phyloP scores from a whole-genome alignment of 805 yeast species.

The Tetrapisispora taiwanensis region DNA sequence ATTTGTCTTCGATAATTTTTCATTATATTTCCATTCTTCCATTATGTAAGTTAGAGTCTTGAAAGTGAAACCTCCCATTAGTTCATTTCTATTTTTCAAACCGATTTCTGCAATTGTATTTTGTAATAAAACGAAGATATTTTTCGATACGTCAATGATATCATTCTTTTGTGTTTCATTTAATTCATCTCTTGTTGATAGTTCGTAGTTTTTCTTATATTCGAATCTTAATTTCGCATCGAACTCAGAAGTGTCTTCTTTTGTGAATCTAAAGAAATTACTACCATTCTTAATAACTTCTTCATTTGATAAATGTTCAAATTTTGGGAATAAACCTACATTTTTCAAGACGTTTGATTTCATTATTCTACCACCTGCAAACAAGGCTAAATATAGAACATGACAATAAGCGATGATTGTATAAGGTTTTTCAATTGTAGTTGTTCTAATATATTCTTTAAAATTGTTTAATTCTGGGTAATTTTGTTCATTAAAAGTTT shows the following conservation, averaged over 20 bases:
- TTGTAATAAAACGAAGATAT: conserved; percentile 54
- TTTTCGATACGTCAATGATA: conserved; percentile 56
- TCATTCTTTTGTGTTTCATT: conserved; percentile 63
- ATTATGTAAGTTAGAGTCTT: conserved; percentile 32
- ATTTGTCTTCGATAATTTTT: conserved; percentile 8
- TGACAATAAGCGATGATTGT: conserved; percentile 72
- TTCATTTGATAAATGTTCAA: conserved; percentile 52
- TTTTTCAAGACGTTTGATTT: conserved; percentile 56
- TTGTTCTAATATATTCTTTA: conserved; percentile 46
- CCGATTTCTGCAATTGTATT: conserved; percentile 58
- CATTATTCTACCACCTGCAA: conserved; percentile 78
- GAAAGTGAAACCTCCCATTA: conserved; percentile 46
- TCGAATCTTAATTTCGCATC: conserved; percentile 40
- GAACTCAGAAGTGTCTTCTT: conserved; percentile 34
- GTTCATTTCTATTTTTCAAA: conserved; percentile 47
- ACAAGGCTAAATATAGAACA: conserved; percentile 73
- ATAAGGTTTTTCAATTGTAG: conserved; percentile 54
- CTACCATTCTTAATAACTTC: conserved; percentile 56
- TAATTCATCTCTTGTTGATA: conserved; percentile 60
- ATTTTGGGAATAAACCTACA: conserved; percentile 65
- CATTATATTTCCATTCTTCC: conserved; percentile 27
- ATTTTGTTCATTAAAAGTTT: conserved; percentile 22
- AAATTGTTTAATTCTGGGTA: conserved; percentile 49
- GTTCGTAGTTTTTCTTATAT: conserved; percentile 69
- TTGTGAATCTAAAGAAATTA: conserved; percentile 42